Conservation (phyloP, 495 filamentous ascomycete genomes). For the Xylaria curta region DNA sequence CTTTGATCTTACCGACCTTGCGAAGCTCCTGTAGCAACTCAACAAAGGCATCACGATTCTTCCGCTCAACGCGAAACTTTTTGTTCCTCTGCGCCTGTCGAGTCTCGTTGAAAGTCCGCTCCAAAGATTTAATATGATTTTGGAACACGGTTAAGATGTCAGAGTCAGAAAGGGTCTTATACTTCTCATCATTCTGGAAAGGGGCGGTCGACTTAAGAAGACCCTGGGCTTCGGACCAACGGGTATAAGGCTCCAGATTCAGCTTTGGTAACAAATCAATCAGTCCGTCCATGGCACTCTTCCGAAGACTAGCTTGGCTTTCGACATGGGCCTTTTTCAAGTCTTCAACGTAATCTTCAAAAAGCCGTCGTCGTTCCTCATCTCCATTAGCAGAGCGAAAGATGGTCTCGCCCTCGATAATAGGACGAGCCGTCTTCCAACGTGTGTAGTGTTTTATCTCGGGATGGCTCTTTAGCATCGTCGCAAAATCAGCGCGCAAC, state of each 20-base stretch:
- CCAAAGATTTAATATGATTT: conserved; percentile 89
- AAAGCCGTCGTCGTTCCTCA: conserved; percentile 86
- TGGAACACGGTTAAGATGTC: conserved; percentile 94
- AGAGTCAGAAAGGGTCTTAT: conserved; percentile 82
- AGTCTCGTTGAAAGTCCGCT: conserved; percentile 87
- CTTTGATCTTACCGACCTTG: conserved; percentile 82
- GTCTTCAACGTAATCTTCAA: conserved; percentile 90
- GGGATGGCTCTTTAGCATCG: conserved; percentile 94
- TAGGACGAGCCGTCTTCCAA: conserved; percentile 95
- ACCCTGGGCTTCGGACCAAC: conserved; percentile 89
- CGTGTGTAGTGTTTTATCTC: conserved; percentile 98
- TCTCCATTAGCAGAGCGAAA: conserved; percentile 92
- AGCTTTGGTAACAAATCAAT: conserved; percentile 81
- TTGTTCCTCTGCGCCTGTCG: conserved; percentile 84
- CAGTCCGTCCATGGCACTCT: conserved; percentile 86
- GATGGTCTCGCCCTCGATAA: conserved; percentile 93
- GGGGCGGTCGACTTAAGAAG: conserved; percentile 79
- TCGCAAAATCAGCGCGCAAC: conserved; percentile 90
- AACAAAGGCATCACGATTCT: conserved; percentile 80
- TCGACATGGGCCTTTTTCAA: conserved; percentile 81
- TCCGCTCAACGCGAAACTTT: conserved; percentile 80
- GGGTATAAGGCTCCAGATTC: conserved; percentile 89
- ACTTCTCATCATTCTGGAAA: conserved; percentile 86
- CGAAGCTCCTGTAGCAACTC: conserved; percentile 76
- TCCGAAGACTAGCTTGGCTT: conserved; percentile 70